A percentile compares a stretch with the other conserved stretches of the same genome.
Evolutionary conservation across 192 early-diverging fungal species (phyloP).

Genomic region (Mortierella hygrophila): DNA sequence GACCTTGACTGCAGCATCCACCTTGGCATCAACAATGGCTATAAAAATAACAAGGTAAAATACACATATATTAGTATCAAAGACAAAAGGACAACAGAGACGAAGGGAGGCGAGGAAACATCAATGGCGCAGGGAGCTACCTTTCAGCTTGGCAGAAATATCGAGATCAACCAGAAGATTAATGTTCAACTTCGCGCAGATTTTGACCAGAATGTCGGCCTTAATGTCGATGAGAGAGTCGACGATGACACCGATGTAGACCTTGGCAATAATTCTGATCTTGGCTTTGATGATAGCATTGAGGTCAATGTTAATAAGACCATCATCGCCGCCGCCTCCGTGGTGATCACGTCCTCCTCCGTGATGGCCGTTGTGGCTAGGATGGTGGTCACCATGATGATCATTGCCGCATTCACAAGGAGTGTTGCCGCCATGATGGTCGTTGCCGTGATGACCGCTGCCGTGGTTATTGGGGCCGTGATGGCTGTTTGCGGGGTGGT

Average conservation of each 20-base stretch:
- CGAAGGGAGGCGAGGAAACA: not conserved
- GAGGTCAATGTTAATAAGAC: not conserved
- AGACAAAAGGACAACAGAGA: not conserved
- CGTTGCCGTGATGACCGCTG: not conserved
- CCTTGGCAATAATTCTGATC: slow-evolving; percentile 14
- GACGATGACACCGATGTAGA: slow-evolving; percentile 8
- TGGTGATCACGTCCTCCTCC: not conserved
- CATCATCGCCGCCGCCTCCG: not conserved
- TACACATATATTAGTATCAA: not conserved
- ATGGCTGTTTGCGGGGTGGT: not conserved
- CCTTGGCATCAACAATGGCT: slow-evolving; percentile 22
- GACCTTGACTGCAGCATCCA: slow-evolving; percentile 25
- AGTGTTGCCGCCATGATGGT: not conserved
- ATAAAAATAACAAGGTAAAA: not conserved
- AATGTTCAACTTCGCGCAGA: slow-evolving; percentile 15
- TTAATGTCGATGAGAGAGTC: slow-evolving; percentile 19
- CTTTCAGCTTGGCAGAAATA: slow-evolving; percentile 19
- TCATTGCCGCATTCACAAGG: not conserved
- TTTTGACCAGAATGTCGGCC: slow-evolving; percentile 24
- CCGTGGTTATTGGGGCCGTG: not conserved
- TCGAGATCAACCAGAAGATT: slow-evolving; percentile 9
- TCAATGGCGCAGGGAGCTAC: not conserved
- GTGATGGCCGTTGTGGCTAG: not conserved
- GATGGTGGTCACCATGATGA: not conserved
- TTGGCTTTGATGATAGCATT: slow-evolving; percentile 23